phyloP scores from a whole-genome alignment of 768 basidiomycete genomes.

The Phlegmacium glaucopus region DNA sequence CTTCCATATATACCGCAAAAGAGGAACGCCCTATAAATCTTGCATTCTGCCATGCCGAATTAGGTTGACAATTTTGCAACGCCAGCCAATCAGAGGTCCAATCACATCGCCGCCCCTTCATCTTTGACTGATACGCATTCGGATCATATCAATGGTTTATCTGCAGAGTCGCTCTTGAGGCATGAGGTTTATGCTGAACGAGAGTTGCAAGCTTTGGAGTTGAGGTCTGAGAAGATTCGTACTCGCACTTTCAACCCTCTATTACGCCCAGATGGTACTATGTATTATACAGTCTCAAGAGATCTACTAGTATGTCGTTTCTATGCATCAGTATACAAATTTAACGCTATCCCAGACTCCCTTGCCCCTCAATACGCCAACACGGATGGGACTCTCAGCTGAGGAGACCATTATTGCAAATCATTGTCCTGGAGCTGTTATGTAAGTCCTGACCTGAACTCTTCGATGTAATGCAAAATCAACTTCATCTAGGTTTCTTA shows the following conservation, averaged over 20 bases:
- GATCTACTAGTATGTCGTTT: constrained; percentile 57
- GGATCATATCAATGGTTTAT: constrained; percentile 80
- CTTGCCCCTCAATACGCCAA: constrained; percentile 63
- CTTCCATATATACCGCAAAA: too few relatives aligned
- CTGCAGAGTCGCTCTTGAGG: constrained; percentile 69
- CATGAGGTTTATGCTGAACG: constrained; percentile 72
- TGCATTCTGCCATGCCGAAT: constrained; percentile 79
- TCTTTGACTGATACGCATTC: constrained; percentile 88
- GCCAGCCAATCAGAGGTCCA: constrained; percentile 27
- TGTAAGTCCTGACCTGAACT: constrained; percentile 45
- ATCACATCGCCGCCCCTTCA: constrained; percentile 46
- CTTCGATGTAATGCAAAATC: not conserved
- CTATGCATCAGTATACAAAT: not conserved
- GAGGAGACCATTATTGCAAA: constrained; percentile 79
- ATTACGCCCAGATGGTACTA: constrained; percentile 41
- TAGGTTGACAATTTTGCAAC: constrained; percentile 78
- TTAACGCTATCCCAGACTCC: constrained; percentile 39
- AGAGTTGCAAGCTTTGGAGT: constrained; percentile 48
- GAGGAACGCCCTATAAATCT: constrained; percentile 73
- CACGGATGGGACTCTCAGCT: constrained; percentile 51
- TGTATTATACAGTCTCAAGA: constrained; percentile 49
- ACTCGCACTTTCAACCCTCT: constrained; percentile 61
- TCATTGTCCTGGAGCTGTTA: constrained; percentile 92
- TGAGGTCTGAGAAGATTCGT: constrained; percentile 52
- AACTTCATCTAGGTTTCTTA: constrained; percentile 64